phyloP scores from a whole-genome alignment of 2,329 filamentous ascomycete species.

The Fusarium succisae region DNA sequence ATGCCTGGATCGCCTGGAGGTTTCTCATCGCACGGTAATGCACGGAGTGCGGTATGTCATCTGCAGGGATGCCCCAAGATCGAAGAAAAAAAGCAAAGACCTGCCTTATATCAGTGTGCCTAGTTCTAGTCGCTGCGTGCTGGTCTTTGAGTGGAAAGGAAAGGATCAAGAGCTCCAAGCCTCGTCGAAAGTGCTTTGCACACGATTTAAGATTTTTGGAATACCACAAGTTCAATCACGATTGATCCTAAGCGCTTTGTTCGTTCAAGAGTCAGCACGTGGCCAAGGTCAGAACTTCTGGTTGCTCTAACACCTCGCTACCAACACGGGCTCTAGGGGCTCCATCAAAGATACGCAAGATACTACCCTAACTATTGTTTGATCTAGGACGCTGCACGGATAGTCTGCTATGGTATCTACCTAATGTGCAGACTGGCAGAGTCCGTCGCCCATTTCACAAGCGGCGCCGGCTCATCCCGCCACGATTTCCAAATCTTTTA shows the following conservation, averaged over 20 bases:
- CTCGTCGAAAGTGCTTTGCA: neutral
- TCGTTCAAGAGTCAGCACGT: neutral
- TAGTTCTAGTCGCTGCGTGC: neutral
- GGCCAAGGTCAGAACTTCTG: neutral
- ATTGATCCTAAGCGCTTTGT: neutral
- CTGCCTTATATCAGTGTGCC: neutral
- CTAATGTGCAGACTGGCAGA: neutral
- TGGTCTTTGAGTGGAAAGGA: neutral
- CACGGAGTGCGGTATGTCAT: conserved; percentile 10
- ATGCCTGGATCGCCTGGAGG: conserved; percentile 1
- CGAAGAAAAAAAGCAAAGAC: conserved; percentile 1
- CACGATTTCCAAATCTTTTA: conserved; percentile 2
- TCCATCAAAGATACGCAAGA: neutral
- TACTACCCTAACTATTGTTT: neutral
- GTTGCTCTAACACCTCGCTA: conserved; percentile 5
- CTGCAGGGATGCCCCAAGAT: conserved; percentile 23
- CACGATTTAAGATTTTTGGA: neutral
- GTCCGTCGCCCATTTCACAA: neutral
- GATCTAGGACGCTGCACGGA: neutral
- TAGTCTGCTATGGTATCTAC: neutral
- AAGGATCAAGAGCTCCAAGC: neutral
- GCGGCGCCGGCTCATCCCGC: conserved; percentile 35
- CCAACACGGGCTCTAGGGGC: neutral
- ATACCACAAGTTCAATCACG: neutral
- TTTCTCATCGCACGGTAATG: conserved; percentile 11